Evolutionary conservation across 768 basidiomycete genomes (phyloP), one percentile per base, ranked within the genome.

Genomic region (Macrolepiota dolichaula): DNA sequence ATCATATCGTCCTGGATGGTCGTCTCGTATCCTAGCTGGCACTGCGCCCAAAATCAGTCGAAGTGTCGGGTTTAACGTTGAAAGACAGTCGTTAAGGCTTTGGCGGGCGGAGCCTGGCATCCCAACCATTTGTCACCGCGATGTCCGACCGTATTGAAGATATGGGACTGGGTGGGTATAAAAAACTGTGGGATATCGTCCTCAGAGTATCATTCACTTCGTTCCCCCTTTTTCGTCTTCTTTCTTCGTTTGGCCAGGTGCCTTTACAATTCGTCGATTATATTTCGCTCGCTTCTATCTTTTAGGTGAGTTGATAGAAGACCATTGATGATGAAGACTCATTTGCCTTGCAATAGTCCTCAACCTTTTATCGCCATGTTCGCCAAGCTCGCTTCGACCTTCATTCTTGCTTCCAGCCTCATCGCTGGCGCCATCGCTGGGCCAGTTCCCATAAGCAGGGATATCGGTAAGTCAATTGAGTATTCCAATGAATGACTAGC

Each of bases 401-500:
- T 57, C 49, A 22, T 57, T 50, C 46, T 58, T n/a, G 49, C 57
- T 11, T 38, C 57, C 49, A 11, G 19, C 15, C 25, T 58, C 17
- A 15, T 51, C 12, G 22, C 12, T 15, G 49, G 46, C 22, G 25
- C 46, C 10, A 24, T 24, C 5, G 29, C 57, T 32, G 25, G 25
- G 17, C 42, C 46, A 9, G 46, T 49, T 5, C 52, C 52, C 7
- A 19, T 36, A 4, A 47, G 1, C 55, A 35, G 55, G 42, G 42
- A 57, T 32, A 50, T 65, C 67, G 55, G 77, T 76, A 15, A 76
- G 70, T 68, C 66, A 2, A 66, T 52, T 59, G 7, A 32, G 69
- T 44, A 69, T 75, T 42, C 65, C 65, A 58, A 65, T 68, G 44
- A 72, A 72, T 25, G 61, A 63, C 29, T 37, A 2, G 12, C 10